phyloP scores from a whole-genome alignment of 345 rosid species.

The Carallia pectinifolia region DNA sequence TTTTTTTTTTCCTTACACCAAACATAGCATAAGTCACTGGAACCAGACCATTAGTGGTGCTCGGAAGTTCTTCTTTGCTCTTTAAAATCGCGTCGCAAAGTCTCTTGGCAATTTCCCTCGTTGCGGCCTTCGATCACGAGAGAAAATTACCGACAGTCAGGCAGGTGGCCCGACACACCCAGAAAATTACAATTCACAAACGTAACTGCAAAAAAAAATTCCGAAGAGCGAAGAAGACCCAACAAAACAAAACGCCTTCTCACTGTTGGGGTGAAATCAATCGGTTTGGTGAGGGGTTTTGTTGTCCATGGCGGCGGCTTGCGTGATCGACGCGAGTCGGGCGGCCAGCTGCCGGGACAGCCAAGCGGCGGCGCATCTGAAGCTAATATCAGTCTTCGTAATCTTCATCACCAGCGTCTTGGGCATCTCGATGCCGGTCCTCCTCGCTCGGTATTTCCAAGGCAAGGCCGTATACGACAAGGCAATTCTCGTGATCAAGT shows the following conservation, averaged over 20 bases:
- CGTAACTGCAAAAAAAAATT: not conserved
- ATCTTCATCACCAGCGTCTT: slow-evolving; percentile 71
- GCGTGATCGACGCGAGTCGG: slow-evolving; percentile 52
- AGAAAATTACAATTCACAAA: too few relatives aligned
- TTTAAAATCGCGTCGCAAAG: too few relatives aligned
- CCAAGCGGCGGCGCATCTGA: slow-evolving; percentile 65
- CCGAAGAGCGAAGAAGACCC: not conserved
- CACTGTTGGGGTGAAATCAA: not conserved
- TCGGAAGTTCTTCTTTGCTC: too few relatives aligned
- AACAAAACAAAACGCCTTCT: not conserved
- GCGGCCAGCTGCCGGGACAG: slow-evolving; percentile 58
- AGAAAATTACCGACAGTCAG: too few relatives aligned
- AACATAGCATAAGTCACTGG: too few relatives aligned
- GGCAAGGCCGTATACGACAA: slow-evolving; percentile 79
- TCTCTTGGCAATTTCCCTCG: too few relatives aligned
- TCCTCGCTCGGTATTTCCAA: slow-evolving; percentile 70
- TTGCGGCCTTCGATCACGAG: too few relatives aligned
- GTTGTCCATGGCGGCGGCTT: slow-evolving; percentile 39
- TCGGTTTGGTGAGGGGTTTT: not conserved
- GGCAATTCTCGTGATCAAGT: slow-evolving; percentile 64
- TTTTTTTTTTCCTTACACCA: too few relatives aligned
- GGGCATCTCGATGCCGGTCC: slow-evolving; percentile 67
- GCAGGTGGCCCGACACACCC: too few relatives aligned
- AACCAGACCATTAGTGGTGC: too few relatives aligned
- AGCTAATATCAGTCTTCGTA: slow-evolving; percentile 49